These are phyloP conservation scores for Tricholoma terreum DNA, from an alignment of 768 basidiomycete genomes.

Conservation along the genomic window DNA sequence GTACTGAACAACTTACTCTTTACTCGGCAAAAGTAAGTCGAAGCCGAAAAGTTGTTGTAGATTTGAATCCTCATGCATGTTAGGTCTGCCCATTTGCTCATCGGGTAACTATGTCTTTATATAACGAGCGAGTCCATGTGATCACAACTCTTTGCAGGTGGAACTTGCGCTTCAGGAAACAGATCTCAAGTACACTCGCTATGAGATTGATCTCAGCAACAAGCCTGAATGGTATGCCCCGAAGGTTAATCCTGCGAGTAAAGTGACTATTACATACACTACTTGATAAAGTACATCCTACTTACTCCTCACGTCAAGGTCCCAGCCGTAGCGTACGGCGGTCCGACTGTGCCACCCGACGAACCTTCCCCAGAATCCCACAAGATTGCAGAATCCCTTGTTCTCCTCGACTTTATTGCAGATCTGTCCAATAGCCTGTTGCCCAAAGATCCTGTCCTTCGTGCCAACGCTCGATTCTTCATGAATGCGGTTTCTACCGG, in stretches of 20 bases:
- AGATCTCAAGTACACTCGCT: slow-evolving; percentile 44
- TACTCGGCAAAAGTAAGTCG: slow-evolving; percentile 45
- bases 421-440: slow-evolving; percentile 55
- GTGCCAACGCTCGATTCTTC: slow-evolving; percentile 63
- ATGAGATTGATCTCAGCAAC: slow-evolving; percentile 57
- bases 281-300: too few species aligned
- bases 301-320: slow-evolving; percentile 33
- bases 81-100: slow-evolving; percentile 62
- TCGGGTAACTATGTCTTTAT: slow-evolving; percentile 34
- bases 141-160: slow-evolving; percentile 29
- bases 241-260: slow-evolving; percentile 63
- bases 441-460: slow-evolving; percentile 51
- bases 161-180: slow-evolving; percentile 64
- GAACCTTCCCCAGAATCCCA: slow-evolving; percentile 56
- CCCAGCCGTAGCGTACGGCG: slow-evolving; percentile 60
- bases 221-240: slow-evolving; percentile 71
- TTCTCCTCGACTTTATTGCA: slow-evolving; percentile 65
- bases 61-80: neutral
- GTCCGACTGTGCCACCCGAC: slow-evolving; percentile 51
- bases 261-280: slow-evolving; percentile 36
- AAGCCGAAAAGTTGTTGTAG: neutral
- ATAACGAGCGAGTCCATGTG: neutral
- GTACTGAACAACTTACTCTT: slow-evolving; percentile 33
- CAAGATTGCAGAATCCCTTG: slow-evolving; percentile 63
- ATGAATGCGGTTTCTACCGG: slow-evolving; percentile 51